Base-by-base conservation (phyloP, 208 protist genomes). In the Strigomonas galati region DNA sequence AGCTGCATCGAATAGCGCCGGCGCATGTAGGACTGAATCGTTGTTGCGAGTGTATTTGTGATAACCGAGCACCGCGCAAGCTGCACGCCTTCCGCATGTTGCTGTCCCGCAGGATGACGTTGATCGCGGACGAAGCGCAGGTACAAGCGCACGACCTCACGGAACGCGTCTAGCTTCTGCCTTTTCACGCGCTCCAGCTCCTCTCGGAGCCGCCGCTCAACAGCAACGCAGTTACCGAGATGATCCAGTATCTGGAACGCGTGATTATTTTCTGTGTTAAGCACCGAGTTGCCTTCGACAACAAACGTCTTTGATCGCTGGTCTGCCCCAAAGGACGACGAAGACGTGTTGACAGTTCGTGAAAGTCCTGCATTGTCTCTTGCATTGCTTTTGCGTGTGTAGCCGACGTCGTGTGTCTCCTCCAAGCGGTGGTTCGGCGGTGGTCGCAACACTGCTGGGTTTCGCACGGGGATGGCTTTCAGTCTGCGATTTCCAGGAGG, bases 271-370 rank as follows among this genome's bases (percentile, higher is more conserved):
- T 88, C 83, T 4, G 69, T 67, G 28, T 60, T 52, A 24, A 80
- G 69, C 21, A 91, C 71, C 1, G 89, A 89, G 66, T 84, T 95
- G 12, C 89, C 89, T 52, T 91, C 81, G 56, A 95, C 85, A 10
- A 40, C 35, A 40, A 40, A 40, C 35, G 4, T 10, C 35, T 40
- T 40, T 40, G 35, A n/a, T n/a, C n/a, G n/a, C n/a, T n/a, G n/a
- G n/a, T n/a, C n/a, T n/a, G 35, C 35, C 10, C 35, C 35, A 40
- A 40, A 40, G 7, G 35, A 40, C 4, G 35, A 4, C 35, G 10
- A 10, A 40, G 7, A 10, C 10, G 35, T 40, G 35, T 14, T 40
- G 4, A 40, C 35, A 40, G 7, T 40, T 40, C n/a, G n/a, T 40
- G 35, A 40, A 40, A 40, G 35, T 40, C 7, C 7, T 40, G 7